Evolutionary conservation across 2,329 filamentous ascomycete species (phyloP), one percentile per base, ranked within the genome.

Genomic region (Tolypocladium endophyticum): DNA sequence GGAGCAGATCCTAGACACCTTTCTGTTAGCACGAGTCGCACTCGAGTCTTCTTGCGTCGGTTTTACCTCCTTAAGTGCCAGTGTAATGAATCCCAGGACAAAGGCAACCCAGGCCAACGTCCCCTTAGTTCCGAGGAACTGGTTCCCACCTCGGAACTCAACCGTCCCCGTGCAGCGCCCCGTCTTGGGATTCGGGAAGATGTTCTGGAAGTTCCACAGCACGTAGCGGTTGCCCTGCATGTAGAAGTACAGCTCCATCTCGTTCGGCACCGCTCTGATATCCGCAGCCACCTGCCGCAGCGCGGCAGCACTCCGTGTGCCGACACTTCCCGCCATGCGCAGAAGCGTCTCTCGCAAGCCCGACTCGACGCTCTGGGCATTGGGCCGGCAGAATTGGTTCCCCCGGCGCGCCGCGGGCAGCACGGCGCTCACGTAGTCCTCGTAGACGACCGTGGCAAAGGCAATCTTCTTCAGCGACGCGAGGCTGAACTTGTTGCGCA

Each of bases 161-260:
- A 75, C 69, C 0, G 73, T 75, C 0, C 73, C 73, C 11, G 71
- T 73, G 53, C 71, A 74, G 52, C 69, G 62, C 7, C 71, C 72
- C 45, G 70, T 73, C 67, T 71, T 74, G 52, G 71, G 71, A 58
- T 70, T 69, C 1, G 72, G 69, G 57, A 73, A 72, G 60, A 73
- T 72, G 61, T 75, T 75, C 59, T 74, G 70, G 55, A 76, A 75
- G 58, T 75, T 74, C 73, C 74, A 75, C 43, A 75, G 62, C 14
- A 75, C 73, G 59, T 75, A 74, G 23, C 73, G 69, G 61, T 69
- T 71, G 11, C 69, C 72, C 65, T 75, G 73, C 70, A 75, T 74
- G 64, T 75, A 74, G 38, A 66, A 64, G 63, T 65, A 73, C 50
- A 75, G 60, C 14, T 73, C 70, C 30, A 57, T 64, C 65, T 73